A percentile compares a stretch with the other conserved stretches of the same genome.
phyloP scores from a whole-genome alignment of 78 protist genomes.

The Polysphondylium violaceum region DNA sequence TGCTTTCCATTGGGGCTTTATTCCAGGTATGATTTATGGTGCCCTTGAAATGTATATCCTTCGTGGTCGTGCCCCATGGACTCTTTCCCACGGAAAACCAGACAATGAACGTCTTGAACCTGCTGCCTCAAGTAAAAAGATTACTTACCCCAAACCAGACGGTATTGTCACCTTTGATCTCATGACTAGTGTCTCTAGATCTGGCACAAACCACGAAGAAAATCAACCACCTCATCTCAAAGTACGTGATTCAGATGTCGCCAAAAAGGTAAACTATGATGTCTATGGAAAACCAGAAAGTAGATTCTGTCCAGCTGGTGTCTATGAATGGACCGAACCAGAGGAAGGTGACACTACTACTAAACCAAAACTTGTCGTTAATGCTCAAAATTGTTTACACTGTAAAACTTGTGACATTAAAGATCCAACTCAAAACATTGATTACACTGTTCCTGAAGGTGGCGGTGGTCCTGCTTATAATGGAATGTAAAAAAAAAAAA shows the following conservation, averaged over 20 bases:
- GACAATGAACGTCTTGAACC: constrained; percentile 78
- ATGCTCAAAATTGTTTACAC: constrained; percentile 98
- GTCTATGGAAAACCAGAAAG: constrained; percentile 91
- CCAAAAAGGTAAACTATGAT: constrained; percentile 77
- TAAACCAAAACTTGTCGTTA: constrained; percentile 85
- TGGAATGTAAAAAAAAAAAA: constrained; percentile 67
- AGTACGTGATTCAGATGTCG: constrained; percentile 45
- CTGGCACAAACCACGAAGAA: constrained; percentile 95
- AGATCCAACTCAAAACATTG: constrained; percentile 95
- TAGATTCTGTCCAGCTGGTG: constrained; percentile 98
- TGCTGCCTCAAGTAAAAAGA: constrained; percentile 83
- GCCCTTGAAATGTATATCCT: constrained; percentile 76
- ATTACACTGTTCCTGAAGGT: constrained; percentile 96
- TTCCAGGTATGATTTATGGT: constrained; percentile 82
- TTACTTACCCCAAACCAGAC: constrained; percentile 98
- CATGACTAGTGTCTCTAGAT: constrained; percentile 89
- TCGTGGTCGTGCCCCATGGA: constrained; percentile 92
- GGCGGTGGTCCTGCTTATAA: constrained; percentile 95
- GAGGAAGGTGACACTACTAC: constrained; percentile 55
- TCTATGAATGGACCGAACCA: constrained; percentile 92
- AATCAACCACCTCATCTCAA: constrained; percentile 94
- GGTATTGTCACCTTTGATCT: constrained; percentile 94
- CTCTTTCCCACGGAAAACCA: constrained; percentile 55
- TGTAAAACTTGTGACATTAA: constrained; percentile 99
- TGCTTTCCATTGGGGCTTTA: constrained; percentile 84